A percentile compares a stretch with the other conserved stretches of the same genome.
Conservation (phyloP, 2,329 filamentous ascomycete species). For the Onygenales sp. region DNA sequence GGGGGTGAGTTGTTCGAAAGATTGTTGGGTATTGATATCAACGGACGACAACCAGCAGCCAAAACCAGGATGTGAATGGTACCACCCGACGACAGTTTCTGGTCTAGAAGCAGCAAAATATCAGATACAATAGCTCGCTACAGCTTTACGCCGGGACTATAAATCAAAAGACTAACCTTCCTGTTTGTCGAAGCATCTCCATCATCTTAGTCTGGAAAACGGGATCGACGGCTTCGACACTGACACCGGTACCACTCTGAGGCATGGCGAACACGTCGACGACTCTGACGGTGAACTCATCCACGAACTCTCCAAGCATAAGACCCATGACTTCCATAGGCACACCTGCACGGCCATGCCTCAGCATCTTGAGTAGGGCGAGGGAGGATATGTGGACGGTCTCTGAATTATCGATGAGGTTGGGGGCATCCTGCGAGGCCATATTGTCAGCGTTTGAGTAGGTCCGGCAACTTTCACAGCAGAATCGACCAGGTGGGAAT, state of each 20-base stretch:
- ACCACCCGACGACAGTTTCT: slow-evolving; percentile 97
- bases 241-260: slow-evolving; percentile 94
- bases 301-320: slow-evolving; percentile 97
- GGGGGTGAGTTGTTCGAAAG: slow-evolving; percentile 96
- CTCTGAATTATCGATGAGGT: slow-evolving; percentile 96
- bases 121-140: not conserved
- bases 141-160: too few relatives aligned
- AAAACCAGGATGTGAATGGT: slow-evolving; percentile 98
- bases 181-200: slow-evolving; percentile 98
- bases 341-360: slow-evolving; percentile 92
- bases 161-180: slow-evolving; percentile 50
- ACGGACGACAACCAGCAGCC: slow-evolving; percentile 98
- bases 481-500: not conserved
- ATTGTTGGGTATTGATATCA: slow-evolving; percentile 99
- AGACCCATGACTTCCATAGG: slow-evolving; percentile 99
- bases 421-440: slow-evolving; percentile 63
- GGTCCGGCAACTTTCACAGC: not conserved
- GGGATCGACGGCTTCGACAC: slow-evolving; percentile 94
- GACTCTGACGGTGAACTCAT: slow-evolving; percentile 96
- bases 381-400: slow-evolving; percentile 98
- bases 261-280: slow-evolving; percentile 99
- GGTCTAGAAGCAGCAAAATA: slow-evolving; percentile 48
- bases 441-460: slow-evolving; percentile 1
- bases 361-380: slow-evolving; percentile 94
- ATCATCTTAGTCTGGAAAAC: slow-evolving; percentile 99